phyloP scores from a whole-genome alignment of 768 basidiomycete species.

The Boletus sp. region DNA sequence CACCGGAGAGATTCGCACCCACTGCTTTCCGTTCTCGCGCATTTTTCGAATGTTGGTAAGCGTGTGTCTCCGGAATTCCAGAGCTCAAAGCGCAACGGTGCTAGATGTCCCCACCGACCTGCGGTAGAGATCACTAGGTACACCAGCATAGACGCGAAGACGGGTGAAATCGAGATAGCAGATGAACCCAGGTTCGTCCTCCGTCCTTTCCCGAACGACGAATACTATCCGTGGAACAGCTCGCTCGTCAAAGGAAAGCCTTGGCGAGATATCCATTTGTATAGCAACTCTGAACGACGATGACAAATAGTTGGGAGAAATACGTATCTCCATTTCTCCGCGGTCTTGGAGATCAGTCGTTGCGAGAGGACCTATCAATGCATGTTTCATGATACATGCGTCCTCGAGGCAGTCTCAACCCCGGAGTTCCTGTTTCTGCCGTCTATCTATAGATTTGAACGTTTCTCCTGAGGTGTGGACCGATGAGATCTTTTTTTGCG shows the following conservation, averaged over 20 bases:
- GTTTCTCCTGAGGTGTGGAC: not conserved
- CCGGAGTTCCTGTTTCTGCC: slow-evolving; percentile 28
- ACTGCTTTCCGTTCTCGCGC: slow-evolving; percentile 73
- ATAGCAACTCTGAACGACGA: slow-evolving; percentile 15
- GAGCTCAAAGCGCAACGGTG: slow-evolving; percentile 3
- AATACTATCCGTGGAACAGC: slow-evolving; percentile 24
- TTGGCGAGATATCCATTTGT: slow-evolving; percentile 32
- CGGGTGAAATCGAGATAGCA: slow-evolving; percentile 51
- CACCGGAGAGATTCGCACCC: slow-evolving; percentile 32
- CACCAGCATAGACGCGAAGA: slow-evolving; percentile 44
- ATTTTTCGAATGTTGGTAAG: slow-evolving; percentile 64
- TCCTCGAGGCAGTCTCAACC: slow-evolving; percentile 21
- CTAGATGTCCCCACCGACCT: slow-evolving; percentile 62
- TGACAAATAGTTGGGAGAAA: slow-evolving; percentile 4
- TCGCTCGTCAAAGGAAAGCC: slow-evolving; percentile 29
- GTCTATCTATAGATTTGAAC: slow-evolving; percentile 28
- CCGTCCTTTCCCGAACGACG: slow-evolving; percentile 3
- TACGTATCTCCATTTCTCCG: slow-evolving; percentile 20
- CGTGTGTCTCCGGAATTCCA: not conserved
- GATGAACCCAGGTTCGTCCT: slow-evolving; percentile 38
- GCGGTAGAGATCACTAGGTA: slow-evolving; percentile 68
- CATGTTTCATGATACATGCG: slow-evolving; percentile 22
- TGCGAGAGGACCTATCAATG: not conserved
- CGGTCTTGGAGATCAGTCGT: slow-evolving; percentile 15
- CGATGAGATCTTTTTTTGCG: slow-evolving; percentile 15